Evolutionary conservation across 306 rosid genomes (phyloP).

Genomic region (Pterocarpus macrocarpus): DNA sequence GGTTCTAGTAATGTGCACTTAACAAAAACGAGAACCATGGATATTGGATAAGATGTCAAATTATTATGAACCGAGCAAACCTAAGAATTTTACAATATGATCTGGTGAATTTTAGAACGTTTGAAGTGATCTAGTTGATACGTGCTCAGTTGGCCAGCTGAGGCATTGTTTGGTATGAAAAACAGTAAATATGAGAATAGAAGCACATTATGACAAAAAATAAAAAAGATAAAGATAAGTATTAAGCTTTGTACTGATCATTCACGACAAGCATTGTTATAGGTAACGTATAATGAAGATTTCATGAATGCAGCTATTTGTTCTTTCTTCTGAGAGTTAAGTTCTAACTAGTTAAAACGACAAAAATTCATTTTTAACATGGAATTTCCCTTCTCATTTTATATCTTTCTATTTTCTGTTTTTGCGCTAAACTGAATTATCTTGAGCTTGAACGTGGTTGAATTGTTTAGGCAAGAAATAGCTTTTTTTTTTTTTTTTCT

Average conservation of each 20-base stretch:
- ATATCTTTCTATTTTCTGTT: neutral
- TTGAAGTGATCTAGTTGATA: conserved; percentile 43
- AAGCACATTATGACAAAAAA: conserved; percentile 29
- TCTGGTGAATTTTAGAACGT: conserved; percentile 1
- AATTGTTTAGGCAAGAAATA: neutral
- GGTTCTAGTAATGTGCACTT: neutral
- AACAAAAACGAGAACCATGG: neutral
- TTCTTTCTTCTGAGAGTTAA: conserved; percentile 7
- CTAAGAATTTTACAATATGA: conserved; percentile 11
- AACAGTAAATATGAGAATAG: conserved; percentile 41
- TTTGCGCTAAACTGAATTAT: neutral
- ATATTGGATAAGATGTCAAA: neutral
- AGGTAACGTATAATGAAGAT: conserved; percentile 48
- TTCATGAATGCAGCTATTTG: neutral
- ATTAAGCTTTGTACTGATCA: conserved; percentile 48
- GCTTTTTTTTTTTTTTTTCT: neutral
- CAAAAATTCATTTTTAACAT: neutral
- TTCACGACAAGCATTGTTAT: conserved; percentile 41
- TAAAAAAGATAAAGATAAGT: neutral
- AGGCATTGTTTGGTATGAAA: conserved; percentile 24
- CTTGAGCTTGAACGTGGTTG: neutral
- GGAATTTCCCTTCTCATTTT: conserved; percentile 2
- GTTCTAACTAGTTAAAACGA: conserved; percentile 23
- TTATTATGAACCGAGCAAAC: neutral
- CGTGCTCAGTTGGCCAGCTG: conserved; percentile 48